A percentile compares a stretch with the other conserved stretches of the same genome.
These are phyloP conservation scores for Septoria linicola DNA, from an alignment of 2,329 filamentous ascomycete species.

Conservation along the genomic window DNA sequence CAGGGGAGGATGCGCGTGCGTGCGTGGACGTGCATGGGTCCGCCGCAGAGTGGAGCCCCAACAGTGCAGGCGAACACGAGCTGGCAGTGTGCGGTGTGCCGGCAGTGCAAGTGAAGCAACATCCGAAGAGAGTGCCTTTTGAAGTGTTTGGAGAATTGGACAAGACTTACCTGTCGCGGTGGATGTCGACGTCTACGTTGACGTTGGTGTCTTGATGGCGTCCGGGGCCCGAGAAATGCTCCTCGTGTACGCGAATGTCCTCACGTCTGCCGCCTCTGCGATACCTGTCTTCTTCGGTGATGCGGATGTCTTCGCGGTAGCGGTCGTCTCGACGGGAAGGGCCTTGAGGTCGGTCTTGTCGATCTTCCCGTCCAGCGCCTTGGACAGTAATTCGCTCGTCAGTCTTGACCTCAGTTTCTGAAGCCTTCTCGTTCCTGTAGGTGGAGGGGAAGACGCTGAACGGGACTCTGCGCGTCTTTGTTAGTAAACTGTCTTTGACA, in stretches of 20 bases:
- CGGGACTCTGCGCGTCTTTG: constrained; percentile 60
- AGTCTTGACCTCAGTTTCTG: constrained; percentile 72
- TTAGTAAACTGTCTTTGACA: neutral
- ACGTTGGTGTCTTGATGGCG: constrained; percentile 27
- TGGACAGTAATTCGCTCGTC: constrained; percentile 79
- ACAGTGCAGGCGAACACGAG: constrained; percentile 13
- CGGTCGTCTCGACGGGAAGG: constrained; percentile 65
- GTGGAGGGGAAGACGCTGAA: constrained; percentile 99
- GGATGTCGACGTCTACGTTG: constrained; percentile 46
- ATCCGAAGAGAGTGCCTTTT: constrained; percentile 19
- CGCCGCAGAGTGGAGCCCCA: constrained; percentile 7
- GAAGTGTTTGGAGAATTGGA: no score
- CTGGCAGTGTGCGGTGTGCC: neutral
- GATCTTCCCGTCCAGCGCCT: constrained; percentile 97
- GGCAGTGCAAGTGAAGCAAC: neutral
- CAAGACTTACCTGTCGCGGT: constrained; percentile 52
- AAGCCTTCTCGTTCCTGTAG: constrained; percentile 73
- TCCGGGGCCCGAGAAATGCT: constrained; percentile 36
- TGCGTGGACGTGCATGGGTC: constrained; percentile 2
- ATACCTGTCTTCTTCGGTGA: constrained; percentile 74
- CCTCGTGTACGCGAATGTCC: constrained; percentile 29
- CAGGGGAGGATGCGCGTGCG: constrained; percentile 27
- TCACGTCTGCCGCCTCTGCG: constrained; percentile 56
- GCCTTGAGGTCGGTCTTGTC: constrained; percentile 65
- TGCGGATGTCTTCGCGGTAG: constrained; percentile 79